Evolutionary conservation across 2,329 filamentous ascomycete genomes (phyloP).

Genomic region (Tetracladium maxilliforme): DNA sequence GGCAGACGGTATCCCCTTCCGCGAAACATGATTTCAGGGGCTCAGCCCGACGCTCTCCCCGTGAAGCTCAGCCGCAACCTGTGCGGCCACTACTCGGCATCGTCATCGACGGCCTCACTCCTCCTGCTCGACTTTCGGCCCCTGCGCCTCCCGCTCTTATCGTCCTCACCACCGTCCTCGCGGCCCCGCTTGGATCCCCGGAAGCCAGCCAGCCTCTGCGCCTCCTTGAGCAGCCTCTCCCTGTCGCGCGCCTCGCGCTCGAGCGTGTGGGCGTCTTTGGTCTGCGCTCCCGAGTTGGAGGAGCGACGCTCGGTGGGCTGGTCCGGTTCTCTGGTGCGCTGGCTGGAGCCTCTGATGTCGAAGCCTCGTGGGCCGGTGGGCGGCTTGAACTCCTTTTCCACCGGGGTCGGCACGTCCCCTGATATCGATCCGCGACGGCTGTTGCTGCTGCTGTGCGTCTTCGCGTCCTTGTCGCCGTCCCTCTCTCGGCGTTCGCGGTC

Average conservation of each 20-base stretch:
- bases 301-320: neutral
- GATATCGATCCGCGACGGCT: no score
- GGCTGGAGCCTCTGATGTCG: conserved; percentile 21
- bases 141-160: no score
- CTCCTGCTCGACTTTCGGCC: no score
- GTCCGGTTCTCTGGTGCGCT: neutral
- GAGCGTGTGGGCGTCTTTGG: conserved; percentile 51
- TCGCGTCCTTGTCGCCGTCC: conserved; percentile 4
- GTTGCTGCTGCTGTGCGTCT: conserved; percentile 4
- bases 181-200: no score
- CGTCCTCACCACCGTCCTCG: no score
- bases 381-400: conserved; percentile 24
- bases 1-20: no score
- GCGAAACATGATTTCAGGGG: no score
- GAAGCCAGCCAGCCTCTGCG: conserved; percentile 47
- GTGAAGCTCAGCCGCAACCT: no score
- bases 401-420: conserved; percentile 15
- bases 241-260: conserved; percentile 54
- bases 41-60: no score
- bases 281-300: conserved; percentile 1
- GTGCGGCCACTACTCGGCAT: no score
- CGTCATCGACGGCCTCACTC: no score
- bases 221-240: conserved; percentile 53
- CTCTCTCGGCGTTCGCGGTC: conserved; percentile 6
- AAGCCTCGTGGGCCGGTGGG: conserved; percentile 24